Conservation (phyloP, 2,329 filamentous ascomycete genomes). For the Plenodomus lindquistii region DNA sequence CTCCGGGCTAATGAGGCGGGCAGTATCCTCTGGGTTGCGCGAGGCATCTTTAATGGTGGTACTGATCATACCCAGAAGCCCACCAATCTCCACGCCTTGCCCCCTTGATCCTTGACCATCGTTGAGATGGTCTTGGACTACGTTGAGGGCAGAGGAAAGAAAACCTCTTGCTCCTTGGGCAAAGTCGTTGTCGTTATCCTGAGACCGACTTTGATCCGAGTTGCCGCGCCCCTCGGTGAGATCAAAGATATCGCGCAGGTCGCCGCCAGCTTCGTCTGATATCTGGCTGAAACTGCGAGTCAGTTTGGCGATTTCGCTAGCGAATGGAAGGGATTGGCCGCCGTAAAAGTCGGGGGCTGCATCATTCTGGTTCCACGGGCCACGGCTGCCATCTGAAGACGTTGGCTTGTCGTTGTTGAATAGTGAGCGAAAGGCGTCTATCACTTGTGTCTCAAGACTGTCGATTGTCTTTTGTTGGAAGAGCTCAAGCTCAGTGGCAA, state of each 20-base stretch:
- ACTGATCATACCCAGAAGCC: constrained; percentile 31
- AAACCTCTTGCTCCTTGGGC: constrained; percentile 26
- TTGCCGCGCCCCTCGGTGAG: constrained; percentile 25
- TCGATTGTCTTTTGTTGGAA: constrained; percentile 40
- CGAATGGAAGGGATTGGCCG: constrained; percentile 33
- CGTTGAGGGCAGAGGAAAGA: constrained; percentile 29
- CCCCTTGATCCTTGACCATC: constrained; percentile 15
- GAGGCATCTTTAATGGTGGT: constrained; percentile 34
- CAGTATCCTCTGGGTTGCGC: constrained; percentile 34
- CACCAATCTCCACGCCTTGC: constrained; percentile 27
- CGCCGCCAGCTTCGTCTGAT: constrained; percentile 31
- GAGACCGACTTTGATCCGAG: constrained; percentile 15
- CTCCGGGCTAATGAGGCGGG: constrained; percentile 35
- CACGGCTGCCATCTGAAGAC: constrained; percentile 20
- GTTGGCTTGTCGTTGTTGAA: constrained; percentile 26
- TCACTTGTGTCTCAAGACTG: constrained; percentile 33
- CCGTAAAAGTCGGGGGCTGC: constrained; percentile 34
- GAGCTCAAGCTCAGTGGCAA: constrained; percentile 31
- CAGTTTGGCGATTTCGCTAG: constrained; percentile 34
- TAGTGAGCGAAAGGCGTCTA: constrained; percentile 34
- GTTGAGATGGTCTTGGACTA: constrained; percentile 31
- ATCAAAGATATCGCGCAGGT: constrained; percentile 34
- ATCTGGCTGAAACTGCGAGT: constrained; percentile 34
- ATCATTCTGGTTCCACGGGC: constrained; percentile 29
- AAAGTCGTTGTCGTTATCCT: constrained; percentile 15